phyloP scores from a whole-genome alignment of 371 early-diverging fungal species.

The Pancytospora philotis region DNA sequence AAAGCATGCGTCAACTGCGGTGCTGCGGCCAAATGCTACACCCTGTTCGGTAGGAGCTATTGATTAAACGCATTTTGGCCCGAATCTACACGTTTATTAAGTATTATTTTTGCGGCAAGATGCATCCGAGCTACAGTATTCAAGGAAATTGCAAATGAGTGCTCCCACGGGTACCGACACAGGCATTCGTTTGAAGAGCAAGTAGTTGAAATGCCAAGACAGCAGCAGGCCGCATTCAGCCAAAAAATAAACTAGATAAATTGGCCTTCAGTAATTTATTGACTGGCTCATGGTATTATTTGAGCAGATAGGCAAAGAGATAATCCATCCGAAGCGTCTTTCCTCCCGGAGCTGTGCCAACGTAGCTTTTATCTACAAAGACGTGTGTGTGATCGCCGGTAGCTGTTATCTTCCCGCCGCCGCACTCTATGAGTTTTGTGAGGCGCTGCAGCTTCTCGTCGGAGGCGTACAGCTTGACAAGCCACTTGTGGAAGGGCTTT shows the following conservation, averaged over 20 bases:
- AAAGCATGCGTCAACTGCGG: slow-evolving; percentile 74
- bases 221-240: no score
- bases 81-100: no score
- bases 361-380: slow-evolving; percentile 54
- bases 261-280: no score
- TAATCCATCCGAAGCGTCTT: slow-evolving; percentile 36
- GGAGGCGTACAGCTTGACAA: slow-evolving; percentile 40
- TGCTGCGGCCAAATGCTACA: slow-evolving; percentile 68
- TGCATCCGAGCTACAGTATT: no score
- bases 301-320: slow-evolving; percentile 54
- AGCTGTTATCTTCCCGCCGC: slow-evolving; percentile 47
- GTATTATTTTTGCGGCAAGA: no score
- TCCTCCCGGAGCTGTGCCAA: slow-evolving; percentile 23
- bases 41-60: slow-evolving; percentile 79
- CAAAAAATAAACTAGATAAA: no score
- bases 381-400: slow-evolving; percentile 46
- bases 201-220: no score
- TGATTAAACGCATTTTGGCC: no score
- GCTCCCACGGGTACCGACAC: no score
- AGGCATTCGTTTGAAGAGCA: no score
- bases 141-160: no score
- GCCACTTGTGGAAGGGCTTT: slow-evolving; percentile 56
- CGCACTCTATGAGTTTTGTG: slow-evolving; percentile 34
- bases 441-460: slow-evolving; percentile 37
- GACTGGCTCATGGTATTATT: no score